Evolutionary conservation across 495 filamentous ascomycete genomes (phyloP).

Genomic region (Amniculicola lignicola): DNA sequence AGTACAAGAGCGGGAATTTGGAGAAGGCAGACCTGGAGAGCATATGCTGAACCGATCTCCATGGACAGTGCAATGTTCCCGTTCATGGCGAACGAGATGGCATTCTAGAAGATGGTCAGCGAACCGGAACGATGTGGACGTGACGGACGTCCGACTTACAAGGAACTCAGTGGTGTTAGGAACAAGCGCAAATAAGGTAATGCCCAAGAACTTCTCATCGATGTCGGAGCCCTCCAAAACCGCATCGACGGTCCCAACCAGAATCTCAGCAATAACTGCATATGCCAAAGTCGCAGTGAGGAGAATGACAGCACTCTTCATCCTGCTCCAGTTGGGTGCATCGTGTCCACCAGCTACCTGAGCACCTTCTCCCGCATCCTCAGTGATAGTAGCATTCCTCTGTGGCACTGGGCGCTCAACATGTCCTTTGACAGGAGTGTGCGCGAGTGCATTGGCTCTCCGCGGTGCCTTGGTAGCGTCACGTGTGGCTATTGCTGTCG

Average conservation of each 20-base stretch:
- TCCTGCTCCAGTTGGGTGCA: conserved; percentile 94
- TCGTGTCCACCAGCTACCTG: conserved; percentile 75
- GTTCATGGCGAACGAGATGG: conserved; percentile 99
- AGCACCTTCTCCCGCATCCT: conserved; percentile 33
- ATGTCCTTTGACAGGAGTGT: conserved; percentile 27
- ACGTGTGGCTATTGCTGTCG: conserved; percentile 80
- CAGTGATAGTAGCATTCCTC: conserved; percentile 21
- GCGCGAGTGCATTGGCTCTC: conserved; percentile 45
- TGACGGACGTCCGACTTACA: conserved; percentile 50
- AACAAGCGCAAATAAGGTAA: conserved; percentile 94
- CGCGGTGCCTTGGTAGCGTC: conserved; percentile 60
- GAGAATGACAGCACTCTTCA: conserved; percentile 84
- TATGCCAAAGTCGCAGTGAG: conserved; percentile 89
- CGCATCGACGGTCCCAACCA: conserved; percentile 94
- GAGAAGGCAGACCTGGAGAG: conserved; percentile 93
- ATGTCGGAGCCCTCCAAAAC: conserved; percentile 86
- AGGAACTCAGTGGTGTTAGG: conserved; percentile 98
- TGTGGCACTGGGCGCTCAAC: conserved; percentile 18
- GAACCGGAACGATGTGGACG: no score
- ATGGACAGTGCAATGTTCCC: conserved; percentile 99
- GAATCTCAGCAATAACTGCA: conserved; percentile 91
- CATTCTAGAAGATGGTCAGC: conserved; percentile 87
- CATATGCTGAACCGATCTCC: conserved; percentile 98
- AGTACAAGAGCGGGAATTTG: conserved; percentile 92
- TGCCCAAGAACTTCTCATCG: conserved; percentile 96